Conservation (phyloP, 2,329 filamentous ascomycete species). For the Hypoxylon sp. region DNA sequence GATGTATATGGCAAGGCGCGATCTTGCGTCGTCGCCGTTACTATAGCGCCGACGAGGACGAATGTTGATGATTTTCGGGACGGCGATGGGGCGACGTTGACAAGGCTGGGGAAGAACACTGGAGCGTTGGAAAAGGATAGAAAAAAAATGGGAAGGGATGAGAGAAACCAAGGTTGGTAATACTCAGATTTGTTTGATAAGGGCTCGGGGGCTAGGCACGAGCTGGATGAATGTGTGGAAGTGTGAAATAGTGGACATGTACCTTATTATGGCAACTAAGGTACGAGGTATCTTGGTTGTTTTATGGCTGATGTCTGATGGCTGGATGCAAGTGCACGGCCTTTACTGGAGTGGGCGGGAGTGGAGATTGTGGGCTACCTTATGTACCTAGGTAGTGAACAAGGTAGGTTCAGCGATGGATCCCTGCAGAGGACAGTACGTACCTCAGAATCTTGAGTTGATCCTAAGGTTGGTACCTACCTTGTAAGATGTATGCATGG, state of each 20-base stretch:
- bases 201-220: constrained; percentile 40
- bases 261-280: not conserved
- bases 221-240: constrained; percentile 35
- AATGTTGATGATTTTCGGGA: constrained; percentile 6
- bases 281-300: constrained; percentile 6
- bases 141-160: constrained; percentile 44
- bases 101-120: constrained; percentile 21
- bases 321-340: constrained; percentile 2
- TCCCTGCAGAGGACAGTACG: constrained; percentile 42
- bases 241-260: constrained; percentile 18
- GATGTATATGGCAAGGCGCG: constrained; percentile 11
- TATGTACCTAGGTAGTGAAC: constrained; percentile 12
- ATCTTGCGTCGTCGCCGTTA: constrained; percentile 20
- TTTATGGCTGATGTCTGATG: constrained; percentile 8
- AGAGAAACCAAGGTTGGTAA: constrained; percentile 43
- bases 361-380: not conserved
- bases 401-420: constrained; percentile 44
- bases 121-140: constrained; percentile 29
- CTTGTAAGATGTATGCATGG: constrained; percentile 35
- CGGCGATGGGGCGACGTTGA: constrained; percentile 16
- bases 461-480: not conserved
- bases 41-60: constrained; percentile 13
- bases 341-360: not conserved
- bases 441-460: too few relatives aligned
- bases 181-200: constrained; percentile 45